Conservation (phyloP, 257 asterid species). For the Perilla frutescens region DNA sequence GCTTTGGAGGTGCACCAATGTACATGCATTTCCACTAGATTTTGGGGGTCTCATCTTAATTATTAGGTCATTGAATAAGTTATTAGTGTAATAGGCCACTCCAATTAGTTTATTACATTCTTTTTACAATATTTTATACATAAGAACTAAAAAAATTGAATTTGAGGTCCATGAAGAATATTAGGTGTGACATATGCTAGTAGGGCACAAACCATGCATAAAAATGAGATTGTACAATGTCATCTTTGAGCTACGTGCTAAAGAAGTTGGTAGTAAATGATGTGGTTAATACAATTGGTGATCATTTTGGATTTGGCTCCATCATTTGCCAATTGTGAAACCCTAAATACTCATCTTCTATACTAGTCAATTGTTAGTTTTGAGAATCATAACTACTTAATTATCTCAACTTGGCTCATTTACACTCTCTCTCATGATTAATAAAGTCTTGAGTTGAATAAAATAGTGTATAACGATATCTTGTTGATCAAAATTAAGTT, state of each 20-base stretch:
- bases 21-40: constrained; percentile 19
- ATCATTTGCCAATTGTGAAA: no score
- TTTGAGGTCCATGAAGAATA: constrained; percentile 8
- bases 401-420: no score
- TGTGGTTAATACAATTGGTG: background rate
- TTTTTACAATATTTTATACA: background rate
- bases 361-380: no score
- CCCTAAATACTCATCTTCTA: no score
- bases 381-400: no score
- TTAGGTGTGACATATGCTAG: constrained; percentile 12
- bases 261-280: background rate
- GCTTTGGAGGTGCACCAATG: constrained; percentile 36
- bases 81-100: constrained; percentile 1
- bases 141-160: background rate
- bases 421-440: no score
- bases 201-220: background rate
- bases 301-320: background rate
- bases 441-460: no score
- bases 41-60: constrained; percentile 25
- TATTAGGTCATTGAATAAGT: constrained; percentile 29
- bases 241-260: background rate
- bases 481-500: no score
- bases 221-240: background rate
- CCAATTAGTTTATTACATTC: background rate
- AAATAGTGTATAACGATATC: no score